Base-by-base conservation (phyloP, 495 filamentous ascomycete genomes). In the Trichocladium uniseriatum region DNA sequence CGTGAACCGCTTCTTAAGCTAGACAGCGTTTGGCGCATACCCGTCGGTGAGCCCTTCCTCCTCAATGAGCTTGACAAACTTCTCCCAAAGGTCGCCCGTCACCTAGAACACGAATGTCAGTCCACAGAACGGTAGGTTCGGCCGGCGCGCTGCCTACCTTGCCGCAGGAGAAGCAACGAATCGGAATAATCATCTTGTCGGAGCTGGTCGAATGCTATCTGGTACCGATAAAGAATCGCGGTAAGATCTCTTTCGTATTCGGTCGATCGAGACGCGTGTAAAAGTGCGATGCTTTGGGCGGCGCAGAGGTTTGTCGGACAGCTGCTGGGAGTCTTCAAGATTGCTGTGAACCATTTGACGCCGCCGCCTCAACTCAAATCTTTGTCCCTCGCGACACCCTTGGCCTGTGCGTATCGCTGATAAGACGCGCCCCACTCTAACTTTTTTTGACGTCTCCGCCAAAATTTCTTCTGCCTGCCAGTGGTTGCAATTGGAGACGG, bases 131-230 rank as follows among this genome's bases (percentile, higher is more conserved):
- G 22, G 38, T 28, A 27, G 44, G 14, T 13, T 11, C 7, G 11
- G 24, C 29, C 11, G 32, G 19, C 40, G 19, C 14, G 22, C 32
- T 11, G 21, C 40, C 38, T 31, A 95, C 92, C 84, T 97, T 98
- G 62, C 92, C 92, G 65, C 92, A 98, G 43, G 92, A 96, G 73
- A 98, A 98, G 72, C 92, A 98, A 52, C 92, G 86, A 53, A 98
- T 84, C 1, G 92, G 92, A 58, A 98, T 96, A 67, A 98, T 98
- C 92, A 98, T 98, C 41, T 67, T 79, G 70, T 38, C 45, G 38
- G 21, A 13, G 32, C 16, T 43, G 9, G 37, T 46, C 10, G n/a
- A 44, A 37, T 15, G 11, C 18, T 43, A 24, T 32, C 21, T 35
- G 15, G 6, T 15, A 37, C 27, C 11, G 14, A 18, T 11, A 19